These are phyloP conservation scores for Spatholobus suberectus DNA, from an alignment of 306 rosid species.

Conservation along the genomic window DNA sequence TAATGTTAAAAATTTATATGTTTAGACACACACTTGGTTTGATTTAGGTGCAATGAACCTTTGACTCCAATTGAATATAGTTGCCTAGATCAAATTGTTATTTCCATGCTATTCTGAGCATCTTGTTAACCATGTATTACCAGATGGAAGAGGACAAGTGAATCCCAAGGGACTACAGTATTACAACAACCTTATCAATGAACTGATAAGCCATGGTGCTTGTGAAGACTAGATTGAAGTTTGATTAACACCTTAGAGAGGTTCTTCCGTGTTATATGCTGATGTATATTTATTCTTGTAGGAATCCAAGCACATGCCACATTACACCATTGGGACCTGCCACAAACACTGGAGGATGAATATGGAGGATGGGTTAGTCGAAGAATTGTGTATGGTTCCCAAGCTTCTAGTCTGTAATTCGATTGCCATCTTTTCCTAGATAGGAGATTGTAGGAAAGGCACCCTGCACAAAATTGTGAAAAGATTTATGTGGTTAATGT, in stretches of 20 bases:
- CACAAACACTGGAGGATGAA: conserved; percentile 66
- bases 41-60: background rate
- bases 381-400: conserved; percentile 50
- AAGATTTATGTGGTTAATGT: background rate
- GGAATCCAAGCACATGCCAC: conserved; percentile 73
- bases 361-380: conserved; percentile 67
- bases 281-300: conserved; percentile 1
- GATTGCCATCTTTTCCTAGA: background rate
- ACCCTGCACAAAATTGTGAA: background rate
- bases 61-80: background rate
- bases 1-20: background rate
- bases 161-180: conserved; percentile 65
- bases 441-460: background rate
- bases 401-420: background rate
- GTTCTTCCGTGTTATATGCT: no score
- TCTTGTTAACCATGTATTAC: background rate
- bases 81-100: background rate
- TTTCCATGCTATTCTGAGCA: background rate
- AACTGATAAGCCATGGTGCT: conserved; percentile 52
- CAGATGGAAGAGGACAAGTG: conserved; percentile 62
- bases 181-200: conserved; percentile 65
- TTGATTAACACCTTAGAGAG: background rate
- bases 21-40: background rate
- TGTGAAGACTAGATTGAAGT: background rate
- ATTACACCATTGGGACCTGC: conserved; percentile 55